phyloP scores from a whole-genome alignment of 331 rosid species.

The Malus hybrid region DNA sequence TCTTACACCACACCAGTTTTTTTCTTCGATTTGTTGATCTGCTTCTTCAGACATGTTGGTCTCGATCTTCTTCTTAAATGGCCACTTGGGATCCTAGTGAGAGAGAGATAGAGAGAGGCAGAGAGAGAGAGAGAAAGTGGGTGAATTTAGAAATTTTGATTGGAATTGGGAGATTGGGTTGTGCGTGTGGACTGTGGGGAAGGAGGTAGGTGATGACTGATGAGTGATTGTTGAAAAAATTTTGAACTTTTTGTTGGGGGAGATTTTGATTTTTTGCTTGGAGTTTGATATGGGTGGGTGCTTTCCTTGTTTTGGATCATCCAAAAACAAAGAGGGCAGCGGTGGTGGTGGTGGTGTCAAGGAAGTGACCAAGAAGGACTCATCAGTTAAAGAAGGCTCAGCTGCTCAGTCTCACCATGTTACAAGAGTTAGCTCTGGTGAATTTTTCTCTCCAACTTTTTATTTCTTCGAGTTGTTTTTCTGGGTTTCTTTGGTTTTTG shows the following conservation, averaged over 20 bases:
- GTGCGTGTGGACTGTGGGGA: slow-evolving; percentile 1
- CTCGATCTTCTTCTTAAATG: slow-evolving; percentile 61
- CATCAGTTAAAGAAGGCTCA: slow-evolving; percentile 67
- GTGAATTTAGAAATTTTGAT: slow-evolving; percentile 16
- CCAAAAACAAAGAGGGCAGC: slow-evolving; percentile 52
- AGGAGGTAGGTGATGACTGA: slow-evolving; percentile 9
- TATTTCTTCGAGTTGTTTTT: background rate
- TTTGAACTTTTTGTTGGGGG: slow-evolving; percentile 19
- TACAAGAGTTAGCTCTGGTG: slow-evolving; percentile 65
- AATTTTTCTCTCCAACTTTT: background rate
- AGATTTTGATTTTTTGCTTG: slow-evolving; percentile 38
- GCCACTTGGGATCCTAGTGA: slow-evolving; percentile 37
- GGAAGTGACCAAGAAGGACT: slow-evolving; percentile 63
- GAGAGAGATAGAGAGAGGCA: background rate
- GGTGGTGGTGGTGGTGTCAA: slow-evolving; percentile 53
- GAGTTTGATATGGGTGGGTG: slow-evolving; percentile 95
- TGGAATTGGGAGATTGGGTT: slow-evolving; percentile 38
- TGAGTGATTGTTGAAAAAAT: slow-evolving; percentile 15
- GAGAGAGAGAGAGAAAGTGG: slow-evolving; percentile 1
- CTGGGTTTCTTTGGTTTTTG: slow-evolving; percentile 13
- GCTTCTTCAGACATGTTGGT: slow-evolving; percentile 49
- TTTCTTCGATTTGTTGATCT: slow-evolving; percentile 93
- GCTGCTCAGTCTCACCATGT: slow-evolving; percentile 65
- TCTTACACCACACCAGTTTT: slow-evolving; percentile 44
- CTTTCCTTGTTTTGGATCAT: slow-evolving; percentile 96